Evolutionary conservation across 345 rosid species (phyloP).

Genomic region (Cardamine chenopodiifolia): DNA sequence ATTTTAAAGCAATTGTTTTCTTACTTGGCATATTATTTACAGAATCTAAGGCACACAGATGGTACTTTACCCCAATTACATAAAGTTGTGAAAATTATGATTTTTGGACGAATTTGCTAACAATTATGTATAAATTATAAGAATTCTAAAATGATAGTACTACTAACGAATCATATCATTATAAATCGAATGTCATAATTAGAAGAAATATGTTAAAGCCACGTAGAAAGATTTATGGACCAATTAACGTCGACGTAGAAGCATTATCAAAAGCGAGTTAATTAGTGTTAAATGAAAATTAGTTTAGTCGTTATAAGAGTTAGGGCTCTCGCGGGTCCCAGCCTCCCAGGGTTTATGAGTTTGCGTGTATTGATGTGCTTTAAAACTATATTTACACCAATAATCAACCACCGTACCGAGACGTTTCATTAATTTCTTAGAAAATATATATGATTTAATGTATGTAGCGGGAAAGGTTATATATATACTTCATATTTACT

Average conservation of each 20-base stretch:
- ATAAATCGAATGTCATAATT: neutral
- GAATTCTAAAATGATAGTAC: neutral
- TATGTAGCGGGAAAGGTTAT: neutral
- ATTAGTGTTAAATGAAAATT: constrained; percentile 10
- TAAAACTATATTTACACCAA: constrained; percentile 41
- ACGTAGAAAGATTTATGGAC: neutral
- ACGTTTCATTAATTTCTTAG: constrained; percentile 16
- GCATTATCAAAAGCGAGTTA: constrained; percentile 30
- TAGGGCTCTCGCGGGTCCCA: constrained; percentile 42
- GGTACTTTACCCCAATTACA: no score
- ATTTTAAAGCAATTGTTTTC: no score
- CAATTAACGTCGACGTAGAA: constrained; percentile 33
- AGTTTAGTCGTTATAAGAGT: constrained; percentile 39
- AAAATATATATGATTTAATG: neutral
- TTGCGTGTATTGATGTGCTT: constrained; percentile 46
- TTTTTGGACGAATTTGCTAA: neutral
- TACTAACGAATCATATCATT: neutral
- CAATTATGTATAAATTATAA: neutral
- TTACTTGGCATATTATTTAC: no score
- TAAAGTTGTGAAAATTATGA: no score
- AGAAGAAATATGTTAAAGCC: neutral
- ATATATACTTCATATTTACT: neutral
- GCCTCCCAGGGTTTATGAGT: constrained; percentile 23
- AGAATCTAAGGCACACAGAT: no score
- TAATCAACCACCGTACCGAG: constrained; percentile 43